phyloP scores from a whole-genome alignment of 2,329 filamentous ascomycete species.

The Colletotrichum camelliae region DNA sequence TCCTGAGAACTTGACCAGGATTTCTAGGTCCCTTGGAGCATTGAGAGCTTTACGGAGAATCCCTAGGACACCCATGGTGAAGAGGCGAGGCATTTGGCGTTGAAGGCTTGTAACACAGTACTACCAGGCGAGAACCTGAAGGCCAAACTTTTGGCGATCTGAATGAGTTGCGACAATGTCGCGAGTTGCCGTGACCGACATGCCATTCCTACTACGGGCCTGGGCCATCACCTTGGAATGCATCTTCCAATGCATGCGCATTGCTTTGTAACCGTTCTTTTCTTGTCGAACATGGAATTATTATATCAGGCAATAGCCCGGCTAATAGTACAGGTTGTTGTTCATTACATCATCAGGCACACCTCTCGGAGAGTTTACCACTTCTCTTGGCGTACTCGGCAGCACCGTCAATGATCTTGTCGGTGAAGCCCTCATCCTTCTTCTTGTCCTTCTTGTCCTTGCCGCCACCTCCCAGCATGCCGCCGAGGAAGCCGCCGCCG shows the following conservation, averaged over 20 bases:
- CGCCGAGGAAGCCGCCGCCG: conserved; percentile 3
- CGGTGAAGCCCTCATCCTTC: conserved; percentile 6
- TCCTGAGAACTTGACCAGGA: background rate
- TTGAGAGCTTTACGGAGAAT: background rate
- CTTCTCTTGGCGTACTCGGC: conserved; percentile 18
- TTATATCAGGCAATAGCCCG: background rate
- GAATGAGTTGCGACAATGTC: background rate
- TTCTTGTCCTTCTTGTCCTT: conserved; percentile 10
- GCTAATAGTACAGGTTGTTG: conserved; percentile 3
- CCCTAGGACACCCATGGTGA: background rate
- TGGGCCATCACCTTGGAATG: background rate
- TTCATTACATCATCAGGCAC: conserved; percentile 9
- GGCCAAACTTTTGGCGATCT: background rate
- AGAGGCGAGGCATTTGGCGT: background rate
- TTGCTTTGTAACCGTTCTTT: background rate
- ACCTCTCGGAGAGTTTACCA: background rate
- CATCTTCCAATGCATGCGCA: background rate
- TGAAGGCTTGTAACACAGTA: conserved; percentile 7
- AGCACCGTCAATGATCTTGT: conserved; percentile 18
- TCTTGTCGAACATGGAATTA: background rate
- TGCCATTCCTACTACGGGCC: background rate
- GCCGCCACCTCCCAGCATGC: conserved; percentile 8
- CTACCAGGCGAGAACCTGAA: conserved; percentile 6
- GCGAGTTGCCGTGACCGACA: background rate
- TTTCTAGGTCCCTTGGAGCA: background rate